Base-by-base conservation (phyloP, 257 asterid species). In the Rehmannia glutinosa region DNA sequence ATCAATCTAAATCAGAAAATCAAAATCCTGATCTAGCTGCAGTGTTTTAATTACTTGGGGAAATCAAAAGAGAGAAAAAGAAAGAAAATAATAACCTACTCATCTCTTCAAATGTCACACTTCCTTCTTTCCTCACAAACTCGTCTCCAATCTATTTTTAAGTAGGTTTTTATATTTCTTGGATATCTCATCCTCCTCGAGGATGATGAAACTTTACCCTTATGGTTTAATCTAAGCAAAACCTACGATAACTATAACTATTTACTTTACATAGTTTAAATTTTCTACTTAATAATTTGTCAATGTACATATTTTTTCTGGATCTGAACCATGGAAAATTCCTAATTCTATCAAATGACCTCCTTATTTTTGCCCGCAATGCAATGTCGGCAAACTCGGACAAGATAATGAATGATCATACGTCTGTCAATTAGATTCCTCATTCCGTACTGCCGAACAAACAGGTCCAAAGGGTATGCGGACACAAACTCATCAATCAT, bases 111-210 rank as follows among this genome's bases (percentile, higher is more conserved):
- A 10, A 20, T 59, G 12, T 20, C 19, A 19, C 1, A 3, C 4
- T 27, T 35, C 15, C 42, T 36, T 7, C n/a, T 19, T 38, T 15
- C 32, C 45, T 17, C 33, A 59, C 49, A 59, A 57, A 57, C 49
- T 56, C 45, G 8, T 30, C 45, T 23, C 21, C 21, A 1, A 20
- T 61, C 13, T 25, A 15, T 27, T 62, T 43, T 21, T 50, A 43
- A 59, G 33, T 1, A 17, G 25, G 33, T n/a, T 20, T 36, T 17
- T 1, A 20, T 19, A 19, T 3, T 10, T 25, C 32, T 27, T 8
- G 35, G 54, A 64, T 20, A 23, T 43, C 28, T 17, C 73, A 20
- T 38, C 41, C 69, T 12, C 63, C 72, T 66, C 63, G 39, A 19
- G 53, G 36, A 30, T 50, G 30, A 15, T 15, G 27, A 51, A 63